Evolutionary conservation across 768 basidiomycete species (phyloP), one percentile per base, ranked within the genome.

Genomic region (Dacryopinax spathularia): DNA sequence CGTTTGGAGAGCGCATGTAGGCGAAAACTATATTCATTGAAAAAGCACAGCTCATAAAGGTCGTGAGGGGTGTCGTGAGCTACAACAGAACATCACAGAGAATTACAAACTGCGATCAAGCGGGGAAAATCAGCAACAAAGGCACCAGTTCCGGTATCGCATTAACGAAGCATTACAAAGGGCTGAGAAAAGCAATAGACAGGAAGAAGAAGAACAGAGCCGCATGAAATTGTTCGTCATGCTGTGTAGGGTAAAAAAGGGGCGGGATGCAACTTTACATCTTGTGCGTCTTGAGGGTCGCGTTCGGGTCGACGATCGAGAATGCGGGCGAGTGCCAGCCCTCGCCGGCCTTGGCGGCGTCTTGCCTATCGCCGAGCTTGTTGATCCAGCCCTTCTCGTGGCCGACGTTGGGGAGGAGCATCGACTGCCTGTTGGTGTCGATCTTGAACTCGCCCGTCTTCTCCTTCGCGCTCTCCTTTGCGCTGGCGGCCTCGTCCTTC

Each of bases 401-500:
- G 0, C 88, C 86, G 37, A 78, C 75, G 22, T 81, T 75, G 2
- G 80, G 79, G 36, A 94, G 73, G 41, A 94, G 72, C 41, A 85
- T 70, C 20, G 75, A 87, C 56, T 88, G 76, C 31, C 85, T 78
- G 75, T 87, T 87, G 65, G 84, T 80, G 4, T 92, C 86, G 34
- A 95, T 81, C 75, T 89, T 89, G 80, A 95, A 92, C 66, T 88
- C 85, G 7, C 84, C n/a, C n/a, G n/a, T n/a, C n/a, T n/a, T 83
- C 27, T 71, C 73, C 59, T 74, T 74, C 67, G 80, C 75, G 34
- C 75, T 75, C 39, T 70, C 70, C 60, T 76, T 77, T 65, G 74
- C 74, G 73, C 80, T 80, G 31, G 75, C 64, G 41, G 75, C 76
- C 63, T 79, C 77, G 10, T 77, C 80, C 69, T 82, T 82, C 71